Base-by-base conservation (phyloP, 2,329 filamentous ascomycete species). In the Arthroderma sp. region DNA sequence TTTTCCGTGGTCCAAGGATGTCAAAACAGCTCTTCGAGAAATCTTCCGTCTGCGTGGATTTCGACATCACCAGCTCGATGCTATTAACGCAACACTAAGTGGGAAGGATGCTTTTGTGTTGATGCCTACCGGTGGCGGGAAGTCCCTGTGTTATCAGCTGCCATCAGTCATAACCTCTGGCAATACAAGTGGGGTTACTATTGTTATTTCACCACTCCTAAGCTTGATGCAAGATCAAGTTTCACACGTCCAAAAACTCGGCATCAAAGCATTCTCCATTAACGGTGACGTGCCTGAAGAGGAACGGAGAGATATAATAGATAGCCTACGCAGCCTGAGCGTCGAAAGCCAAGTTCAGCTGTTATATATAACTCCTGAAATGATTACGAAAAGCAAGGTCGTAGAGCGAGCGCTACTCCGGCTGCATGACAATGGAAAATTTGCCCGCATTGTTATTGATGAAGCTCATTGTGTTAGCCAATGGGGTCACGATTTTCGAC, bases 401-500 rank as follows among this genome's bases (percentile, higher is more conserved):
- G 83, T 96, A 61, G 68, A 79, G 47, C 73, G 71, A 42, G 75
- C 72, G 2, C 71, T 98, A 50, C 66, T 76, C 42, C 70, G 69
- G 2, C 70, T 98, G n/a, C 75, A 94, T 60, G 63, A 65, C 9
- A 78, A 78, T 42, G 69, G 73, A 3, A 84, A 82, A 54, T 77
- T 98, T 43, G 89, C 93, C 10, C 79, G 91, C 28, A 78, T 98
- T 40, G 91, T 98, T 43, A 94, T 98, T 50, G 91, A 98, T 54
- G 93, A 98, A 66, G 91, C 91, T n/a, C 91, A 98, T 62, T 98
- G 91, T 62, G 89, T 98, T 28, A 96, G 91, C 62, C 88, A 98
- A 69, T 98, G 91, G 91, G 91, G 91, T 1, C 91, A 98, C 55
- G 91, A 98, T 62, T 98, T 98, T 60, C 79, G 93, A 38, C 89